These are phyloP conservation scores for Copromyces sp. DNA, from an alignment of 495 filamentous ascomycete species.

Conservation along the genomic window DNA sequence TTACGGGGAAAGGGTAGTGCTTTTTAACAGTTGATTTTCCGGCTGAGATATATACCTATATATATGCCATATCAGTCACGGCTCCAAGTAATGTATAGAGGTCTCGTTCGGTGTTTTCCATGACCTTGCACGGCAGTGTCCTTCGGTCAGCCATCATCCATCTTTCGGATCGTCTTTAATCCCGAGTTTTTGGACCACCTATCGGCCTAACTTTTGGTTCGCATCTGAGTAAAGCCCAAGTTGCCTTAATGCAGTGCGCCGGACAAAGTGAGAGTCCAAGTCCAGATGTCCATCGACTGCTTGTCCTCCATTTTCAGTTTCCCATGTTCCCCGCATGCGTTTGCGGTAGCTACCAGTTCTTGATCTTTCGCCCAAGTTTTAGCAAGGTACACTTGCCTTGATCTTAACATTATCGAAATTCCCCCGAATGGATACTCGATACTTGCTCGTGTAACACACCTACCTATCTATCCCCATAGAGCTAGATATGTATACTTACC, in stretches of 20 bases:
- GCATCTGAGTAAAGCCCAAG: neutral
- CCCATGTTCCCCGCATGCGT: neutral
- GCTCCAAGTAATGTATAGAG: too few species aligned
- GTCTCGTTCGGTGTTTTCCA: too few species aligned
- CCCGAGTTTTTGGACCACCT: neutral
- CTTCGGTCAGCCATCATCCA: neutral
- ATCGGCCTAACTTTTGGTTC: neutral
- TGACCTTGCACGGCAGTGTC: neutral
- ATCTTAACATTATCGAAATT: neutral
- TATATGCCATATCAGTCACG: too few species aligned
- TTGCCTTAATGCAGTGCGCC: neutral
- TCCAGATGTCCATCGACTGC: neutral
- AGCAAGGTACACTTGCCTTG: neutral
- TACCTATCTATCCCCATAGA: neutral
- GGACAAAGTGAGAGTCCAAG: neutral
- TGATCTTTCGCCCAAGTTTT: neutral
- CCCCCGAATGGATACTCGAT: neutral
- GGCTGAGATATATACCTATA: too few species aligned
- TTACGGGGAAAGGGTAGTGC: too few species aligned
- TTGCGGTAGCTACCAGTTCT: neutral
- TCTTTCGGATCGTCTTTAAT: neutral
- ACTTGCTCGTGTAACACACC: neutral
- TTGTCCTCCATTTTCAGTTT: neutral
- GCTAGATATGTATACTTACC: neutral
- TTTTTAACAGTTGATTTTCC: too few species aligned